A percentile compares a stretch with the other conserved stretches of the same genome.
Evolutionary conservation across 441 rosid genomes (phyloP).

Genomic region (Adansonia rubrostipa): DNA sequence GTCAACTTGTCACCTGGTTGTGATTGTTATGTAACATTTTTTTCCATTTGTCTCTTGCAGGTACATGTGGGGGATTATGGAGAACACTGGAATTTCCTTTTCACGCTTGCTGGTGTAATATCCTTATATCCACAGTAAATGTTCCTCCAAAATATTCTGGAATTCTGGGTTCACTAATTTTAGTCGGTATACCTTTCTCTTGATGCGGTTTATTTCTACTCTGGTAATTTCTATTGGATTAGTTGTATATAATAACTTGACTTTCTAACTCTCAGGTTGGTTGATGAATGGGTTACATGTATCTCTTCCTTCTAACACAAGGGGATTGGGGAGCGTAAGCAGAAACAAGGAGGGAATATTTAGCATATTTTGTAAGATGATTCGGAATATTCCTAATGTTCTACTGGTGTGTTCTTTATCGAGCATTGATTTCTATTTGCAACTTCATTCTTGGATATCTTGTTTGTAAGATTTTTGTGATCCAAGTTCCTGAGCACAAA

Average conservation of each 20-base stretch:
- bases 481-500: not conserved
- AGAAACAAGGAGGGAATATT: slow-evolving; percentile 78
- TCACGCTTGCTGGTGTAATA: slow-evolving; percentile 84
- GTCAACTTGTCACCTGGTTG: slow-evolving; percentile 11
- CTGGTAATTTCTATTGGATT: slow-evolving; percentile 21
- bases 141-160: slow-evolving; percentile 77
- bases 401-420: not conserved
- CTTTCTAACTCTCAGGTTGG: too few species aligned
- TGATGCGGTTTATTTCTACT: slow-evolving; percentile 9
- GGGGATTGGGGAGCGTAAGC: slow-evolving; percentile 54
- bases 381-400: not conserved
- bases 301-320: too few species aligned
- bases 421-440: slow-evolving; percentile 16
- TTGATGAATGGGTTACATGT: too few species aligned
- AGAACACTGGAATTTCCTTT: slow-evolving; percentile 93
- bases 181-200: slow-evolving; percentile 53
- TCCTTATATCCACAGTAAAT: slow-evolving; percentile 63
- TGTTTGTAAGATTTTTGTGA: slow-evolving; percentile 6
- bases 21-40: not conserved
- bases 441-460: slow-evolving; percentile 6
- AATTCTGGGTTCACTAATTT: slow-evolving; percentile 60
- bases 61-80: slow-evolving; percentile 87
- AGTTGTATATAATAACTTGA: too few species aligned
- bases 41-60: slow-evolving; percentile 35
- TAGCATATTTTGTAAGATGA: slow-evolving; percentile 66